phyloP scores from a whole-genome alignment of 345 rosid genomes.

The Salix dunnii region DNA sequence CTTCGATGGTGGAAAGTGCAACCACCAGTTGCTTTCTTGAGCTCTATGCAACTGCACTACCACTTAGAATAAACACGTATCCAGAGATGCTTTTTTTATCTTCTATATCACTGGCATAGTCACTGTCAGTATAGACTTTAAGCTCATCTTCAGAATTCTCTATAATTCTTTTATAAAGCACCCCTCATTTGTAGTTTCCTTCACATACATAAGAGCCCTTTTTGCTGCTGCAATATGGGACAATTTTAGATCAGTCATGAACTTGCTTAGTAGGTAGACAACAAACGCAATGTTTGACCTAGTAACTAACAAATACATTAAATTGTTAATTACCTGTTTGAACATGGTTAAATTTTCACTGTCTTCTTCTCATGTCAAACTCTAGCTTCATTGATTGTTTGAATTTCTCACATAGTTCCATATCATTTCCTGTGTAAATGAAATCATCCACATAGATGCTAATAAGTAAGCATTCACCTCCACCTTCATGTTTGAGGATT shows the following conservation, averaged over 20 bases:
- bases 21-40: too few species aligned
- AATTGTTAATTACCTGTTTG: too few species aligned
- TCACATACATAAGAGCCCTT: neutral
- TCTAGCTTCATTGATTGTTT: neutral
- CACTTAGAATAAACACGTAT: too few species aligned
- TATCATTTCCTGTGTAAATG: neutral
- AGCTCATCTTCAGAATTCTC: too few species aligned
- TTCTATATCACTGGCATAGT: too few species aligned
- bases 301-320: neutral
- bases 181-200: neutral
- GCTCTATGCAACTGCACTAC: neutral
- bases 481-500: neutral
- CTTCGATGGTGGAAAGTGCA: neutral
- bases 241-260: neutral
- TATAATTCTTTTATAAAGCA: too few species aligned
- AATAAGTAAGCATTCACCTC: neutral
- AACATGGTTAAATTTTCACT: too few species aligned
- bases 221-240: neutral
- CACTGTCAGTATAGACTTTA: neutral
- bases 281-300: too few species aligned
- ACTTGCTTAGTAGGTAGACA: neutral
- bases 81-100: neutral
- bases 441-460: neutral
- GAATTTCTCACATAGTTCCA: neutral
- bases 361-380: neutral